Percentiles rank a stretch among this genome's conserved stretches.
phyloP scores from a whole-genome alignment of 352 stramenopile species.

The Phytophthora kernoviae region DNA sequence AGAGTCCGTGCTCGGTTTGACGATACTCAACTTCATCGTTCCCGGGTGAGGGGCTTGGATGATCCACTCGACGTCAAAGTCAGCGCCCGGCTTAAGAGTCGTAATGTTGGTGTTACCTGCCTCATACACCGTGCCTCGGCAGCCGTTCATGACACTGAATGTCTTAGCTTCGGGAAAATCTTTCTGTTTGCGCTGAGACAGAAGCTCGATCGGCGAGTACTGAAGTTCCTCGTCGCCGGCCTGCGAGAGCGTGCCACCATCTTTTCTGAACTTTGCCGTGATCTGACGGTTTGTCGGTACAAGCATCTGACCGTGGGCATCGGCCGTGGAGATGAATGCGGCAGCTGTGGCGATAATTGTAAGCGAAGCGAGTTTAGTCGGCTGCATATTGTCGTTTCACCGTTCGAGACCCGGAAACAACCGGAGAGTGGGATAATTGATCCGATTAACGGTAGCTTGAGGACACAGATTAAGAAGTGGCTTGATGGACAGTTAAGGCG shows the following conservation, averaged over 20 bases:
- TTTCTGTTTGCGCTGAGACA: constrained; percentile 46
- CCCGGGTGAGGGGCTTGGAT: constrained; percentile 67
- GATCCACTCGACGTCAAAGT: constrained; percentile 54
- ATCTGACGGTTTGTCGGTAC: constrained; percentile 31
- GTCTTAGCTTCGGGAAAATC: constrained; percentile 43
- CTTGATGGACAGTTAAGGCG: background rate
- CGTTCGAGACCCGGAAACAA: constrained; percentile 16
- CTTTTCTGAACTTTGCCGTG: constrained; percentile 39
- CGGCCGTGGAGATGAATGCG: constrained; percentile 17
- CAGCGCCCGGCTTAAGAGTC: constrained; percentile 34
- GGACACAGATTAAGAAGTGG: constrained; percentile 29
- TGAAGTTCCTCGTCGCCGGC: constrained; percentile 57
- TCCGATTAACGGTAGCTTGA: constrained; percentile 7
- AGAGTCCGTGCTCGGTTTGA: constrained; percentile 48
- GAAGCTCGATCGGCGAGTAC: constrained; percentile 57
- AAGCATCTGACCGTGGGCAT: constrained; percentile 44
- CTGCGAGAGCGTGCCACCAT: constrained; percentile 46
- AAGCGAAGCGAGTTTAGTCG: constrained; percentile 16
- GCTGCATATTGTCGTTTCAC: constrained; percentile 24
- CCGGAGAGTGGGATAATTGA: constrained; percentile 3
- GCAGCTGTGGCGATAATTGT: constrained; percentile 18
- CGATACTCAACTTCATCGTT: constrained; percentile 54
- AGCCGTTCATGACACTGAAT: constrained; percentile 73
- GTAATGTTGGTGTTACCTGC: constrained; percentile 41
- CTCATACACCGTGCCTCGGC: constrained; percentile 63